These are phyloP conservation scores for Bondarzewia mesenterica DNA, from an alignment of 1,284 basidiomycete genomes.

Conservation along the genomic window DNA sequence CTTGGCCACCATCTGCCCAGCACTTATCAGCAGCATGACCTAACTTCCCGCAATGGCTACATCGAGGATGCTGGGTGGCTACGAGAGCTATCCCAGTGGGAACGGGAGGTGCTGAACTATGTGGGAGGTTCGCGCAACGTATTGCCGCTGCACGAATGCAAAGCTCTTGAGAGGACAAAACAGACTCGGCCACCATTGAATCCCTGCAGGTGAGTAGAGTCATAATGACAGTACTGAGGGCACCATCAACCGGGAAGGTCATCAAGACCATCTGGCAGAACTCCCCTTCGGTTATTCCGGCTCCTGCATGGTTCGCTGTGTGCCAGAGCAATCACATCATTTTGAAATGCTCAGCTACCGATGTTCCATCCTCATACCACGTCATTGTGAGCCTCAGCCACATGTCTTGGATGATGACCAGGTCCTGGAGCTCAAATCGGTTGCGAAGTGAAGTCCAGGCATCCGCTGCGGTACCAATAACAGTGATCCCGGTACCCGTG, in stretches of 20 bases:
- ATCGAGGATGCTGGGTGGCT: too few relatives aligned
- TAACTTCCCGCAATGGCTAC: too few relatives aligned
- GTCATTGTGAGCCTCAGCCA: neutral
- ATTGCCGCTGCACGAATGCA: neutral
- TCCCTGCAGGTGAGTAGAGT: neutral
- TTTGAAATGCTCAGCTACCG: neutral
- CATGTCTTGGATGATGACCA: neutral
- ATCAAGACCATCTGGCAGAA: too few relatives aligned
- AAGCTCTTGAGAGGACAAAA: neutral
- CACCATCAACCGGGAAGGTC: neutral
- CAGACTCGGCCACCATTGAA: neutral
- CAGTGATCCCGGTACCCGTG: neutral
- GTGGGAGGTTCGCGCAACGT: too few relatives aligned
- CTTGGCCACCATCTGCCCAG: too few relatives aligned
- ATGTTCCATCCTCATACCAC: neutral
- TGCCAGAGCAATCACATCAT: neutral
- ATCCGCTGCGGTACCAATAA: neutral
- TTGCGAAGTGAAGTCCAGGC: neutral
- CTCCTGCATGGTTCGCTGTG: neutral
- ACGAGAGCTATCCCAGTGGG: too few relatives aligned
- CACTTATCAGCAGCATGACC: too few relatives aligned
- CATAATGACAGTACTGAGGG: neutral
- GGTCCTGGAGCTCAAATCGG: neutral
- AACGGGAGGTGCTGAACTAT: too few relatives aligned
- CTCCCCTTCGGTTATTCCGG: neutral